Conservation (phyloP, 1,139 yeast genomes). For the Meyerozyma smithsonii region DNA sequence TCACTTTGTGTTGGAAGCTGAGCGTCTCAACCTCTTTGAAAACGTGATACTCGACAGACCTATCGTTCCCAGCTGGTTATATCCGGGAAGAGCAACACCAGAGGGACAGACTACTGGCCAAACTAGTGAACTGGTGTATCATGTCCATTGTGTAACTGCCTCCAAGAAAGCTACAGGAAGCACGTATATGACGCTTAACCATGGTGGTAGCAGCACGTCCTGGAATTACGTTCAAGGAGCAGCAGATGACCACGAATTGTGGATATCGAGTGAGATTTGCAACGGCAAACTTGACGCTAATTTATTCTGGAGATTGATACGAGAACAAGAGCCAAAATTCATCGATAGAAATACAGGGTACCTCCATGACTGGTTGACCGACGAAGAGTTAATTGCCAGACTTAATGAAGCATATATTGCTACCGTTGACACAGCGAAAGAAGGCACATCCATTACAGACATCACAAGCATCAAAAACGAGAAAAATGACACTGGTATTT, state of each 20-base stretch:
- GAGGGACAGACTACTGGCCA: constrained; percentile 3
- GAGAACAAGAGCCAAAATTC: constrained; percentile 11
- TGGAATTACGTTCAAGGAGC: constrained; percentile 79
- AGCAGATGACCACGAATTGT: constrained; percentile 88
- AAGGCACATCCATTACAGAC: constrained; percentile 4
- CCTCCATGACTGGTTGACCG: constrained; percentile 33
- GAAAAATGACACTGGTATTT: constrained; percentile 21
- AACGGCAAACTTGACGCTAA: constrained; percentile 44
- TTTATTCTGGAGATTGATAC: constrained; percentile 47
- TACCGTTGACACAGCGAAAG: neutral
- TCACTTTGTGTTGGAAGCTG: constrained; percentile 42
- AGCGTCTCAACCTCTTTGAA: constrained; percentile 31
- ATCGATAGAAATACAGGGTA: constrained; percentile 27
- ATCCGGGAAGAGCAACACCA: constrained; percentile 47
- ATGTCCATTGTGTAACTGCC: constrained; percentile 54
- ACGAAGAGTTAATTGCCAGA: constrained; percentile 15
- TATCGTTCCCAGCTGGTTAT: constrained; percentile 65
- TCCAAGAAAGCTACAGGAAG: constrained; percentile 53
- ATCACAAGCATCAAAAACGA: constrained; percentile 10
- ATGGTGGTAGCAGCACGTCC: constrained; percentile 8
- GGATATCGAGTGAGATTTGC: constrained; percentile 52
- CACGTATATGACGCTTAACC: constrained; percentile 36
- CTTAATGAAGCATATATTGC: constrained; percentile 10
- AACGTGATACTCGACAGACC: constrained; percentile 42
- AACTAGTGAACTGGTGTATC: neutral